These are phyloP conservation scores for Colletotrichum viniferum DNA, from an alignment of 2,329 filamentous ascomycete genomes.

Conservation along the genomic window DNA sequence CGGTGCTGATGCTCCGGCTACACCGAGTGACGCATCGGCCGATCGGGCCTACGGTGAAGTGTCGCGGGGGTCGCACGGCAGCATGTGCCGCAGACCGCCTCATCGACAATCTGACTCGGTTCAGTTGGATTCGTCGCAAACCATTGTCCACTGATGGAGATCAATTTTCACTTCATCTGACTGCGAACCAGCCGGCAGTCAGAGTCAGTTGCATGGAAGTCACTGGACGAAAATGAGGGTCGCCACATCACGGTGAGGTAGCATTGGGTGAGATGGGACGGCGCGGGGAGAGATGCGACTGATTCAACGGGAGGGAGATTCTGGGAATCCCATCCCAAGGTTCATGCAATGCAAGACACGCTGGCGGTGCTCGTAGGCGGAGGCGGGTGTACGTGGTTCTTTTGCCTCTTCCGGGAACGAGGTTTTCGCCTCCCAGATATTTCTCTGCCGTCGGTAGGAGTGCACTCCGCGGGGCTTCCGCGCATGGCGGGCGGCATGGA, in stretches of 20 bases:
- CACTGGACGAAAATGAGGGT: neutral
- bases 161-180: neutral
- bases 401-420: neutral
- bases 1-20: neutral
- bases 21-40: neutral
- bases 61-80: neutral
- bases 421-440: neutral
- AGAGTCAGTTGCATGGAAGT: neutral
- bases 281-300: neutral
- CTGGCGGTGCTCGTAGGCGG: conserved; percentile 5
- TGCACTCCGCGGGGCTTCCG: neutral
- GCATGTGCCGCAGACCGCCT: neutral
- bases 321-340: neutral
- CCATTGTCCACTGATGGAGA: neutral
- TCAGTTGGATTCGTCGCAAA: neutral
- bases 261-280: neutral
- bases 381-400: neutral
- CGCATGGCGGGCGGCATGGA: neutral
- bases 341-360: conserved; percentile 22
- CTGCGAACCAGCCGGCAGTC: neutral
- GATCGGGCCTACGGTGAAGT: neutral
- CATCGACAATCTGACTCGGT: neutral
- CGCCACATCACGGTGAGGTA: neutral
- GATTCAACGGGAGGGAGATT: neutral
- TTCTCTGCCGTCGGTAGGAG: neutral